phyloP scores from a whole-genome alignment of 441 rosid species.

The Populus trichocarpa region DNA sequence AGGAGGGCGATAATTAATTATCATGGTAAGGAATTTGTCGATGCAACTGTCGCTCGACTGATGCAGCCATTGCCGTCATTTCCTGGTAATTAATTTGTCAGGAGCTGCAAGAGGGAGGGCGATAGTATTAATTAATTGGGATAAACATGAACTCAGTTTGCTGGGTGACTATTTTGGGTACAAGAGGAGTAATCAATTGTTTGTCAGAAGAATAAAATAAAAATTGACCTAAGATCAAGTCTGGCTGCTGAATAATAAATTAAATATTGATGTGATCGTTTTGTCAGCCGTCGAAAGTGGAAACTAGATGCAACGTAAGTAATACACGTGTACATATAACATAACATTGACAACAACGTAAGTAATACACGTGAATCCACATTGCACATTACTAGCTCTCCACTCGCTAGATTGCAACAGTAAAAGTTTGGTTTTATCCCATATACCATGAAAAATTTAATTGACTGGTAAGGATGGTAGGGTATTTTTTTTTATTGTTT shows the following conservation, averaged over 20 bases:
- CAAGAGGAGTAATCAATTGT: neutral
- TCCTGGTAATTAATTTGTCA: too few relatives aligned
- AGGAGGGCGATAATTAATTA: too few relatives aligned
- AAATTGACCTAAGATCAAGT: neutral
- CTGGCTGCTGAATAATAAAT: neutral
- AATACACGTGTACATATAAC: neutral
- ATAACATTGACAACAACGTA: too few relatives aligned
- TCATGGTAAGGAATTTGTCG: too few relatives aligned
- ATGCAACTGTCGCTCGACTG: too few relatives aligned
- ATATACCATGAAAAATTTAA: too few relatives aligned
- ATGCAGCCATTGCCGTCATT: neutral
- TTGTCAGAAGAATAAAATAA: neutral
- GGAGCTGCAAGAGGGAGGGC: too few relatives aligned
- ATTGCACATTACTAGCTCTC: too few relatives aligned
- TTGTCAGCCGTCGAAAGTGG: neutral
- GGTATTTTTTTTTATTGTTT: neutral
- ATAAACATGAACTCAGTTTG: neutral
- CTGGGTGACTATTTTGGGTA: neutral
- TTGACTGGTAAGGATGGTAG: neutral
- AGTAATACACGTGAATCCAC: too few relatives aligned
- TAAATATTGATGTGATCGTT: neutral
- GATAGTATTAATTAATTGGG: too few relatives aligned
- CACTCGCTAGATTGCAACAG: too few relatives aligned
- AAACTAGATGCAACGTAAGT: neutral
- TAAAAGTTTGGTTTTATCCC: too few relatives aligned